phyloP scores from a whole-genome alignment of 208 protist species.

The Acanthamoeba divionensis region DNA sequence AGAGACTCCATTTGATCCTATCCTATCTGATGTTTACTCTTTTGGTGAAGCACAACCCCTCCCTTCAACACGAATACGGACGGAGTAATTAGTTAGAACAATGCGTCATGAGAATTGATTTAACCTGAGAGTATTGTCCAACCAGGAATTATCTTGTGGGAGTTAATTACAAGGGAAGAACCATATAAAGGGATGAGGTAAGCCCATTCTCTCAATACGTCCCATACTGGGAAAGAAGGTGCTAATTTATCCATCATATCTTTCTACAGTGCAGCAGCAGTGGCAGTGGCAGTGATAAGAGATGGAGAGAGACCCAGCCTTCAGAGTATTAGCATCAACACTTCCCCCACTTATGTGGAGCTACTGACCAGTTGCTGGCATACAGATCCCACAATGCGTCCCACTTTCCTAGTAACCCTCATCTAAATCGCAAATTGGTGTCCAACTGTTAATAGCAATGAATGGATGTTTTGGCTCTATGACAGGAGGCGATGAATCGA shows the following conservation, averaged over 20 bases:
- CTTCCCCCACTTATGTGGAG: not conserved
- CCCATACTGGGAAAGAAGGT: not conserved
- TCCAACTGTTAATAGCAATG: not conserved
- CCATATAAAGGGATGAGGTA: not conserved
- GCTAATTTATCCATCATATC: too few relatives aligned
- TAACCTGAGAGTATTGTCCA: not conserved
- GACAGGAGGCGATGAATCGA: not conserved
- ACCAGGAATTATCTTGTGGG: slow-evolving; percentile 34
- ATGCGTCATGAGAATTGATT: not conserved
- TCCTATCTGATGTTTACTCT: slow-evolving; percentile 10
- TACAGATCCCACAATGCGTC: not conserved
- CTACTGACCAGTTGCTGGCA: slow-evolving; percentile 17
- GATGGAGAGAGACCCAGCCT: not conserved
- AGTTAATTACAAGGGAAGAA: too few relatives aligned
- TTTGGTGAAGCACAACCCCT: too few relatives aligned
- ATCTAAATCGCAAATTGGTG: not conserved
- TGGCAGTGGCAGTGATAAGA: not conserved
- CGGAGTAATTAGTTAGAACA: too few relatives aligned
- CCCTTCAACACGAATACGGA: too few relatives aligned
- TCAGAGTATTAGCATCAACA: not conserved
- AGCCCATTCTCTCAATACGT: not conserved
- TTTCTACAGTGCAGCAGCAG: not conserved
- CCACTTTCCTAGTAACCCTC: not conserved
- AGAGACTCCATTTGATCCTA: not conserved
- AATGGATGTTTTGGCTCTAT: not conserved